These are phyloP conservation scores for Trichopus zeylanicus DNA, from an alignment of 116 monocot species.

Conservation along the genomic window DNA sequence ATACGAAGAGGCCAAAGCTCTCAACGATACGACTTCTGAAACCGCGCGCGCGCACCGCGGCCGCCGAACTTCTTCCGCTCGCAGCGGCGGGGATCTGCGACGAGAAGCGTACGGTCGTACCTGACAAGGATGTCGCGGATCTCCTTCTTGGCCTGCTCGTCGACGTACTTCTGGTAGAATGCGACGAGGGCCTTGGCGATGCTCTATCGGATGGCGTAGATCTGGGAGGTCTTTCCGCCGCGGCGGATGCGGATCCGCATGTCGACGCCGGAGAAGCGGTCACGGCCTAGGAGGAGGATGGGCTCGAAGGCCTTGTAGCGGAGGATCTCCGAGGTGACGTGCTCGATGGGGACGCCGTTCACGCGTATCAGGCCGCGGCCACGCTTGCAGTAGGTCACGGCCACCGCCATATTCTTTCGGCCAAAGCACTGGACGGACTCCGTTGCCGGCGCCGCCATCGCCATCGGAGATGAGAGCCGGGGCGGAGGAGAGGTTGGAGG, in stretches of 20 bases:
- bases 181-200: conserved; percentile 75
- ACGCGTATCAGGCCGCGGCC: conserved; percentile 50
- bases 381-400: conserved; percentile 44
- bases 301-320: conserved; percentile 49
- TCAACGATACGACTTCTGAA: conserved; percentile 62
- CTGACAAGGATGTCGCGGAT: conserved; percentile 44
- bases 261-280: conserved; percentile 50
- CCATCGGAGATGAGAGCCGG: too few species aligned
- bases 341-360: conserved; percentile 47
- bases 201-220: conserved; percentile 72
- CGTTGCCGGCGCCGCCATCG: background rate
- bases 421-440: conserved; percentile 42
- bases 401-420: conserved; percentile 40
- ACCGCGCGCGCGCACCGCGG: conserved; percentile 47
- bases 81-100: conserved; percentile 48
- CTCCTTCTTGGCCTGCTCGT: conserved; percentile 57
- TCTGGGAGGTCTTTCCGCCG: conserved; percentile 57
- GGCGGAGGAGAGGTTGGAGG: too few species aligned
- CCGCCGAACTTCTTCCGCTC: conserved; percentile 68
- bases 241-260: conserved; percentile 62
- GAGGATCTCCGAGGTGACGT: conserved; percentile 41
- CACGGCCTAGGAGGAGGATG: conserved; percentile 42
- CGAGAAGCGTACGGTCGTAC: conserved; percentile 48
- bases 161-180: conserved; percentile 65
- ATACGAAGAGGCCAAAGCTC: background rate